Conservation (phyloP, 768 basidiomycete genomes). For the Mycena metata region DNA sequence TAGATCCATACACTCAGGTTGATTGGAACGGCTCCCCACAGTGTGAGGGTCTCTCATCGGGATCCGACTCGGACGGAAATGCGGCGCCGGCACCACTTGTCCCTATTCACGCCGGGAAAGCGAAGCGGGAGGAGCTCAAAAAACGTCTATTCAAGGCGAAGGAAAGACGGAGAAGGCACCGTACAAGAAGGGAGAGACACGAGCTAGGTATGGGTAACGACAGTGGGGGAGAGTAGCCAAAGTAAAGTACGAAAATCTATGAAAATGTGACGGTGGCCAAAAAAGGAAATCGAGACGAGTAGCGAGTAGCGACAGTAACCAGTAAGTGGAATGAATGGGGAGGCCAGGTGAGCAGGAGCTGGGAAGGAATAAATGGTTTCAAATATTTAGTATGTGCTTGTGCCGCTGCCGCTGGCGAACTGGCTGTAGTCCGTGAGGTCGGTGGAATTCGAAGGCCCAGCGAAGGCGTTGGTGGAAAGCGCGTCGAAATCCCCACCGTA, state of each 20-base stretch:
- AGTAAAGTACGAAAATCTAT: too few species aligned
- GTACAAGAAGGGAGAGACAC: neutral
- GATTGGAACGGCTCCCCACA: too few species aligned
- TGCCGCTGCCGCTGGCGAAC: too few species aligned
- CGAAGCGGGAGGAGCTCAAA: neutral
- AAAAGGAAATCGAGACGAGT: too few species aligned
- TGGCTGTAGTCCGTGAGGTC: too few species aligned
- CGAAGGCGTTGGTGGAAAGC: neutral
- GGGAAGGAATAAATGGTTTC: neutral
- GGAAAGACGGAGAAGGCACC: neutral
- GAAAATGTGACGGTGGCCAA: too few species aligned
- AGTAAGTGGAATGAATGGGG: neutral
- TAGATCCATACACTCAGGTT: too few species aligned
- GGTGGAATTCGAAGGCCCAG: neutral
- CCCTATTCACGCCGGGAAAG: neutral
- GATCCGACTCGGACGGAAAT: too few species aligned
- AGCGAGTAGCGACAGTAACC: slow-evolving; percentile 11
- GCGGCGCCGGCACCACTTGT: too few species aligned
- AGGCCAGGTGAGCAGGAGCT: neutral
- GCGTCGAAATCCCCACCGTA: too few species aligned
- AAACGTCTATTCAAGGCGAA: slow-evolving; percentile 6
- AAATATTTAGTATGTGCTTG: neutral
- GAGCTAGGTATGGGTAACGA: slow-evolving; percentile 13
- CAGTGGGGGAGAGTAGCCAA: too few species aligned
- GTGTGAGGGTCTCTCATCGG: too few species aligned